Conservation (phyloP, 2,329 filamentous ascomycete genomes). For the Chrysoporthe deuterocubensis region DNA sequence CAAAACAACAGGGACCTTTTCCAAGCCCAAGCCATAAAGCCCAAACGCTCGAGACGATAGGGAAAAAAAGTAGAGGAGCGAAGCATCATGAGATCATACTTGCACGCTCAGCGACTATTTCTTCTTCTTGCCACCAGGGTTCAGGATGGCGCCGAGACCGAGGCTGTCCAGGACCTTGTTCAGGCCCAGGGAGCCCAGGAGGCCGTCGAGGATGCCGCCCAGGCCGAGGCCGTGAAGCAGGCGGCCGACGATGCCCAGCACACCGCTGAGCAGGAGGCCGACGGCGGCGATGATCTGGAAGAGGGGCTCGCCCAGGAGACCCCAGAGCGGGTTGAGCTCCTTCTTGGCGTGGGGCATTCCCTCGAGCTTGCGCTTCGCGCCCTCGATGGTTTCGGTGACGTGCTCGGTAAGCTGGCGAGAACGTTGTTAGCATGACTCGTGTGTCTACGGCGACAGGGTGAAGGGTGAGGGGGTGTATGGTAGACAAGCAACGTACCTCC, state of each 20-base stretch:
- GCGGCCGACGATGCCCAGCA: conserved; percentile 82
- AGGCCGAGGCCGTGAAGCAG: conserved; percentile 81
- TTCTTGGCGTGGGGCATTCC: conserved; percentile 96
- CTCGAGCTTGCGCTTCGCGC: conserved; percentile 85
- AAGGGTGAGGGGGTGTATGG: background rate
- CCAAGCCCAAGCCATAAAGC: background rate
- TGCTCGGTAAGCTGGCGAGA: conserved; percentile 67
- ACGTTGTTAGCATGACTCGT: conserved; percentile 17
- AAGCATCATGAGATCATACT: background rate
- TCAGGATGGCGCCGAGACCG: conserved; percentile 60
- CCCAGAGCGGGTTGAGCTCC: conserved; percentile 90
- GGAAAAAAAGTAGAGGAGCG: background rate
- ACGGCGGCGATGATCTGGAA: conserved; percentile 93
- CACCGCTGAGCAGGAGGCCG: conserved; percentile 79
- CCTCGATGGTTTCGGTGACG: conserved; percentile 82
- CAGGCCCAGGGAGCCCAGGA: conserved; percentile 77
- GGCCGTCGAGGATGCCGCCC: conserved; percentile 76
- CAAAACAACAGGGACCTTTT: background rate
- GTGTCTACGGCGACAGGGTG: background rate
- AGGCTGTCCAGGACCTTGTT: conserved; percentile 76
- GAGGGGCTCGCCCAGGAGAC: conserved; percentile 78
- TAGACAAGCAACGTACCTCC: conserved; percentile 52
- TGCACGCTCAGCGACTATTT: conserved; percentile 29
- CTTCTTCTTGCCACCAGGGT: conserved; percentile 49
- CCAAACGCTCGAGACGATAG: background rate